Base-by-base conservation (phyloP, 2,329 filamentous ascomycete genomes). In the Ophiostoma himal-ulmi region DNA sequence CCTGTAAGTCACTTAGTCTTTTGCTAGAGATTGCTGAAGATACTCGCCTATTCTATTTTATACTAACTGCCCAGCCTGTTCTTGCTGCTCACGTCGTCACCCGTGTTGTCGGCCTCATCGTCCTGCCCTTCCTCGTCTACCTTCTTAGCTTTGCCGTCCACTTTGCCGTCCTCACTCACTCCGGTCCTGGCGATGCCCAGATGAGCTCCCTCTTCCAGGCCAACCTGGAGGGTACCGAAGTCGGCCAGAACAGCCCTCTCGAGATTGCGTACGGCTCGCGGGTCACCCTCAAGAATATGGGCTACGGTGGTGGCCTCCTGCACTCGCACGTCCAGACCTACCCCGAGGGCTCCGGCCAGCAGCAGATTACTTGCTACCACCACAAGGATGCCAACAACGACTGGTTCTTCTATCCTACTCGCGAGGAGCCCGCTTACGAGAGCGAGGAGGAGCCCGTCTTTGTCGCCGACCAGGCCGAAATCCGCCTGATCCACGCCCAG, bases 381-480 rank as follows among this genome's bases (percentile, higher is more conserved):
- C 95, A 99, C 85, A 99, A 99, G 80, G 95, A 99, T 83, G 86
- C 94, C 79, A 99, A 99, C 87, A 99, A 99, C 79, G 95, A 99
- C 80, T 99, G 95, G 95, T 97, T 96, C 82, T 94, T 99, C 81
- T 97, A 97, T 80, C 95, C 95, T 36, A 97, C 94, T 82, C 92
- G 96, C 73, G 81, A 84, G 69, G 87, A 96, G 71, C 81, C 85
- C 34, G 89, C 91, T 22, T 97, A 89, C 77, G 85, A 94, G 76
- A 81, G 87, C 5, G 88, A 92, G 72, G 88, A 83, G n/a, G 85
- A 88, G 71, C 88, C 90, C 48, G 84, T 92, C 73, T 96, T 90
- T 77, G 87, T 97, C 75, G 89, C 86, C 20, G 89, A 99, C 78
- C 89, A 90, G 73, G 87, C 91, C 76, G 82, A 87, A 71, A 87